These are phyloP conservation scores for Zymoseptoria pseudotritici DNA, from an alignment of 2,329 filamentous ascomycete species.

Conservation along the genomic window DNA sequence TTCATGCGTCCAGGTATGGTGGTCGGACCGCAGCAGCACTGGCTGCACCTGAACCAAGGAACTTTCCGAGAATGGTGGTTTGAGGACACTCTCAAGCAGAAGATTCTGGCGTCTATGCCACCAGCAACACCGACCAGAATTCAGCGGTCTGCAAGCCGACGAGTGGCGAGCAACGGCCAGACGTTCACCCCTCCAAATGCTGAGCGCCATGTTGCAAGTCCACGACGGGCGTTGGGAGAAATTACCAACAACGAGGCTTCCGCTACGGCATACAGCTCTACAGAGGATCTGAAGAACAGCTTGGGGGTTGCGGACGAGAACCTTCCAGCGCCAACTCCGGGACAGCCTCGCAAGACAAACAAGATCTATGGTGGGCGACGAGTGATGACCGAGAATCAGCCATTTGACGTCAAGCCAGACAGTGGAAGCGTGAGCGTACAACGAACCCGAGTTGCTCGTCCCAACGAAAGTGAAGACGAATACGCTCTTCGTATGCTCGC, in stretches of 20 bases:
- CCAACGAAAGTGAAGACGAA: conserved; percentile 77
- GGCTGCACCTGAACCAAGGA: conserved; percentile 94
- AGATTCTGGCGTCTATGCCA: conserved; percentile 55
- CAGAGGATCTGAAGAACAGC: conserved; percentile 33
- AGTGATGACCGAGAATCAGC: conserved; percentile 36
- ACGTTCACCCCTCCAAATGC: conserved; percentile 79
- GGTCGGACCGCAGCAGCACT: conserved; percentile 96
- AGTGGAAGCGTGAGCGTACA: conserved; percentile 55
- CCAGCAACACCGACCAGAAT: conserved; percentile 49
- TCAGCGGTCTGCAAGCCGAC: conserved; percentile 42
- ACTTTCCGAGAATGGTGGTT: conserved; percentile 98
- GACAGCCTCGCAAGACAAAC: conserved; percentile 85
- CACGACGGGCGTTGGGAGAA: conserved; percentile 75
- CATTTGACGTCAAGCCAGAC: conserved; percentile 45
- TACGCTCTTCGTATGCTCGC: conserved; percentile 68
- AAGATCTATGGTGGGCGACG: conserved; percentile 66
- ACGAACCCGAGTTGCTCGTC: conserved; percentile 47
- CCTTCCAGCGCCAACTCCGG: conserved; percentile 87
- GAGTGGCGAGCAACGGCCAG: conserved; percentile 56
- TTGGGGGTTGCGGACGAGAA: conserved; percentile 76
- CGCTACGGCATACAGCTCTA: conserved; percentile 13
- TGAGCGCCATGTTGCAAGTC: conserved; percentile 50
- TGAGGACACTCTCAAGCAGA: conserved; percentile 71
- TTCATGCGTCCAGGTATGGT: conserved; percentile 99
- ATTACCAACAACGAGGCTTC: conserved; percentile 69